Evolutionary conservation across 2,329 filamentous ascomycete genomes (phyloP), one percentile per base, ranked within the genome.

Genomic region (Lecanicillium sp.): DNA sequence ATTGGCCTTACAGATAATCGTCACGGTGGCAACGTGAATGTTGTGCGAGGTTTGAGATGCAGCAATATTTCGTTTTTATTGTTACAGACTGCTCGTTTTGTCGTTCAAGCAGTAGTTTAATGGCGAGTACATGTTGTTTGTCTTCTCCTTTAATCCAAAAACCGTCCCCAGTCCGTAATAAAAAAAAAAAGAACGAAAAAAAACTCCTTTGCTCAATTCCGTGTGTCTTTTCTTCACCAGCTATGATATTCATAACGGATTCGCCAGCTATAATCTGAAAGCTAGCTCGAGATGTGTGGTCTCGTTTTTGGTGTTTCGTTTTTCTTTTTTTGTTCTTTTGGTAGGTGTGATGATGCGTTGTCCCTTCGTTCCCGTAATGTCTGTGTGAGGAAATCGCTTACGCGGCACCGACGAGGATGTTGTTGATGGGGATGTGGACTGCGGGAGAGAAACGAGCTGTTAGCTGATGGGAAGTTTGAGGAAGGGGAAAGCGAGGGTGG

Each of bases 351-450:
- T n/a, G n/a, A n/a, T n/a, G n/a, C n/a, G n/a, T n/a, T n/a, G n/a
- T n/a, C n/a, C n/a, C n/a, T n/a, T n/a, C n/a, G n/a, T n/a, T n/a
- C n/a, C n/a, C n/a, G n/a, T n/a, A n/a, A n/a, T n/a, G n/a, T n/a
- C n/a, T n/a, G n/a, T n/a, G n/a, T n/a, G 20, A 10, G 11, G 9
- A 4, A n/a, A 11, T 32, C 21, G 38, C 20, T 70, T 78, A 84
- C 63, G 81, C 80, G 64, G 78, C 80, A 52, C 79, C 81, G 55
- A 86, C 81, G 50, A 86, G 74, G 51, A 84, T 79, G 65, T 84
- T 81, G 75, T 85, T 85, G 54, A 86, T 75, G 54, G 82, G 82
- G 41, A 85, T 83, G 64, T 85, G 81, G 55, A 85, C 78, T 83
- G 35, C 5, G 11, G 23, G 2, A 14, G 5, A 29, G n/a, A 11